Evolutionary conservation across 192 early-diverging fungal genomes (phyloP).

Genomic region (Coemansia aciculifera): DNA sequence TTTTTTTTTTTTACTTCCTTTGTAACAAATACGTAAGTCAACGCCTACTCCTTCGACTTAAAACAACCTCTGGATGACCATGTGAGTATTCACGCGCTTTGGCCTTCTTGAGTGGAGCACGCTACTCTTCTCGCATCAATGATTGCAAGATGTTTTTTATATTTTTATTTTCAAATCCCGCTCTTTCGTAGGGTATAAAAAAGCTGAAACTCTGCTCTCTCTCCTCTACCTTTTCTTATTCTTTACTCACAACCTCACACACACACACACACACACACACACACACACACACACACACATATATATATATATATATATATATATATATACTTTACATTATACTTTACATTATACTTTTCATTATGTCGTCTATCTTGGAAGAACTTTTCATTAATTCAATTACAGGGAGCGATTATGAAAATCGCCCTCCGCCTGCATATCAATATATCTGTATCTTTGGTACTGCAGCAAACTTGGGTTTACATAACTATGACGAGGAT

Average conservation of each 20-base stretch:
- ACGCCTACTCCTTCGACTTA: not conserved
- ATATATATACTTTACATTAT: no score
- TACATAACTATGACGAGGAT: not conserved
- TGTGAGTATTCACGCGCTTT: not conserved
- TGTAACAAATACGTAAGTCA: not conserved
- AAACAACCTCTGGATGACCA: not conserved
- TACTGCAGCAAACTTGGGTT: not conserved
- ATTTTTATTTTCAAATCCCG: not conserved
- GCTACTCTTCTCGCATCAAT: not conserved
- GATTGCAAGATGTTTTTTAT: not conserved
- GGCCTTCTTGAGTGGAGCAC: not conserved
- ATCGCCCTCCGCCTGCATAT: no score
- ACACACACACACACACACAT: no score
- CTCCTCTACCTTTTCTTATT: not conserved
- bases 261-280: not conserved
- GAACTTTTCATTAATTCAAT: not conserved
- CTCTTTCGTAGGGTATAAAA: not conserved
- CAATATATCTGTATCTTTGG: not conserved
- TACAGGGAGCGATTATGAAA: not conserved
- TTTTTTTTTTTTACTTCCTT: not conserved
- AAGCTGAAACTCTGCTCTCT: not conserved
- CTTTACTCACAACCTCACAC: not conserved
- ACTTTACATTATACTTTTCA: not conserved
- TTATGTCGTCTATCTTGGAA: not conserved
- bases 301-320: no score